Evolutionary conservation across 805 yeast species (phyloP), one percentile per base, ranked within the genome.

Genomic region (Maudiozyma bulderi): DNA sequence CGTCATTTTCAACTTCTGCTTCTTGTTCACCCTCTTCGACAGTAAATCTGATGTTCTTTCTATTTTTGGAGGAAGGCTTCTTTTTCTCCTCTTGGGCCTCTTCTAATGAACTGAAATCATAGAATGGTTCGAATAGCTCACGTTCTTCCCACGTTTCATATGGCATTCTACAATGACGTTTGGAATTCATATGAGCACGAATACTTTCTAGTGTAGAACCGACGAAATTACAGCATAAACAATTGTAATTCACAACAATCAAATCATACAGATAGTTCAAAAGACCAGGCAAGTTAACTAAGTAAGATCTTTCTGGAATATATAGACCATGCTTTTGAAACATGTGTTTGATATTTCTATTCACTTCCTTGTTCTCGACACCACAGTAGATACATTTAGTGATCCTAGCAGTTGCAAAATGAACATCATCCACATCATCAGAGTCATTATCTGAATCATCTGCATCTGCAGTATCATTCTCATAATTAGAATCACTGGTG

Each of bases 101-200:
- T 58, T 81, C 81, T 1, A 89, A 73, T 0, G 86, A 74, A 3
- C 82, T 72, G 68, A 87, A 90, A 62, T 91, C 96, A 62, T 93
- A 93, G 61, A 84, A 93, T 40, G 80, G 83, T 0, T 89, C 77
- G 42, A 91, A 74, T 59, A 82, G 84, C 44, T 81, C 75, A 60
- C 81, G 81, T 59, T 93, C 95, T 50, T 82, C 83, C 47, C 80
- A 83, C 0, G 80, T 67, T 58, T 93, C 98, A 66, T 85, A 93
- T 0, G 98, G 97, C 52, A 93, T 75, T 60, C 80, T 78, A 70
- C 91, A 84, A 66, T 93, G 99, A 50, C 88, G 80, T 66, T 93
- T 93, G 8, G 84, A 76, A 5, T 73, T 58, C 85, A 88, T 83
- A 66, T 93, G 99, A 41, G 87, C 93, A 56, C 96, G 81, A 9